phyloP scores from a whole-genome alignment of 768 basidiomycete genomes.

The Agaricus blazei region DNA sequence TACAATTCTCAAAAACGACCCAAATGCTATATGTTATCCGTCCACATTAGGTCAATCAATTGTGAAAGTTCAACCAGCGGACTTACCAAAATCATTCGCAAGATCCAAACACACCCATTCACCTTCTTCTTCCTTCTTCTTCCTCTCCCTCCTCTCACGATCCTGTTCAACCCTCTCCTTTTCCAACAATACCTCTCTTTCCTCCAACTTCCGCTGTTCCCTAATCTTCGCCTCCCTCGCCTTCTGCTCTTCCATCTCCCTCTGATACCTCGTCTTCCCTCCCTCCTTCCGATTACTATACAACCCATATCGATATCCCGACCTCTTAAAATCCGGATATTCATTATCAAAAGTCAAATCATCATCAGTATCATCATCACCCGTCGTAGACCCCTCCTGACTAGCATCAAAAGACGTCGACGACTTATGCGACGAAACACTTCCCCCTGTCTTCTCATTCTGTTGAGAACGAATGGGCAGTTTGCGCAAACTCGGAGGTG shows the following conservation, averaged over 20 bases:
- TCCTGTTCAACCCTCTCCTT: slow-evolving; percentile 4
- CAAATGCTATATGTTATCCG: neutral
- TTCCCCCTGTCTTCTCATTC: neutral
- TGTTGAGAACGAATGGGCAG: neutral
- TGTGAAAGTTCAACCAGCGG: neutral
- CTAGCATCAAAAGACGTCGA: neutral
- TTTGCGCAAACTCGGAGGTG: neutral
- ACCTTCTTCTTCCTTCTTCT: slow-evolving; percentile 23
- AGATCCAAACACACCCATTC: slow-evolving; percentile 54
- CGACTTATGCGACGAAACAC: neutral
- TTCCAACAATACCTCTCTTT: neutral
- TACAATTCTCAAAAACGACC: slow-evolving; percentile 29
- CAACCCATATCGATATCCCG: slow-evolving; percentile 14
- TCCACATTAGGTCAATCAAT: neutral
- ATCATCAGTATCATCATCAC: slow-evolving; percentile 6
- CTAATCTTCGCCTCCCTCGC: neutral
- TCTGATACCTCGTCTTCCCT: neutral
- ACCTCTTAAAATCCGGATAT: neutral
- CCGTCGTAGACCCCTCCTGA: neutral
- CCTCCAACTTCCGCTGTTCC: neutral
- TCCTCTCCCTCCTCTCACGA: slow-evolving; percentile 8
- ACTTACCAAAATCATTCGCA: slow-evolving; percentile 38
- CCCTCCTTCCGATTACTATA: neutral
- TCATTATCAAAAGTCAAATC: slow-evolving; percentile 12
- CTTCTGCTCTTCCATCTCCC: neutral